Evolutionary conservation across 2,329 filamentous ascomycete species (phyloP).

Genomic region (Cladorrhinum sp.): DNA sequence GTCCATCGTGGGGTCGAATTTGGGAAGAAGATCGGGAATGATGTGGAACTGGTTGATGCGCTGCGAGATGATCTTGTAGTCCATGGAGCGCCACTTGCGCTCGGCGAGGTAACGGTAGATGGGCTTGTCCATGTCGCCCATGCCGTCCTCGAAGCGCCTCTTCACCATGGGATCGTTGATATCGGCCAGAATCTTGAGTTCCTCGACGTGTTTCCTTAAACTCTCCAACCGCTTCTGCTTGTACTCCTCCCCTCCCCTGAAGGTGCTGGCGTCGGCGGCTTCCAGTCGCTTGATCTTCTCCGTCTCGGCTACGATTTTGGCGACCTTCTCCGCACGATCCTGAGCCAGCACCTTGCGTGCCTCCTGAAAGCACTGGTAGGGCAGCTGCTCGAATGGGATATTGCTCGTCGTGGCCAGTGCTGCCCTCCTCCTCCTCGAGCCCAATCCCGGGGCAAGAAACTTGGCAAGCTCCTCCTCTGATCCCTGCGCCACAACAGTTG

Average conservation of each 20-base stretch:
- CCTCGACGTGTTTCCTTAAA: conserved; percentile 69
- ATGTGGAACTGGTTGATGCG: conserved; percentile 84
- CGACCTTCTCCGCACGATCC: conserved; percentile 79
- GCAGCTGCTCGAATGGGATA: conserved; percentile 87
- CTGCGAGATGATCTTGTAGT: conserved; percentile 75
- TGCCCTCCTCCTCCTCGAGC: conserved; percentile 78
- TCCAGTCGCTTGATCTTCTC: conserved; percentile 67
- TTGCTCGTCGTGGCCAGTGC: conserved; percentile 63
- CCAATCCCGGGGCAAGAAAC: conserved; percentile 68
- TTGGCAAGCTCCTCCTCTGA: conserved; percentile 62
- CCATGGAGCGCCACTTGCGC: conserved; percentile 81
- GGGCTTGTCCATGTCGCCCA: conserved; percentile 90
- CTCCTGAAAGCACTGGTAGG: conserved; percentile 98
- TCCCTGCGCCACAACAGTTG: conserved; percentile 21
- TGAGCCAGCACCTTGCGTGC: conserved; percentile 77
- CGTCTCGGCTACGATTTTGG: conserved; percentile 65
- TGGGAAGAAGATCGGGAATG: conserved; percentile 81
- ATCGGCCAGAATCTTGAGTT: conserved; percentile 84
- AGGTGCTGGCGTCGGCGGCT: conserved; percentile 52
- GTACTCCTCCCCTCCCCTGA: conserved; percentile 60
- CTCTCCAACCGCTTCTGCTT: conserved; percentile 67
- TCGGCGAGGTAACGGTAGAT: conserved; percentile 91
- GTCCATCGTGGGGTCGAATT: conserved; percentile 73
- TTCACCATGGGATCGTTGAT: conserved; percentile 95
- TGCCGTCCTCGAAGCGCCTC: conserved; percentile 87